Conservation (phyloP, 73 alveolate species). For the Paramecium primaurelia region DNA sequence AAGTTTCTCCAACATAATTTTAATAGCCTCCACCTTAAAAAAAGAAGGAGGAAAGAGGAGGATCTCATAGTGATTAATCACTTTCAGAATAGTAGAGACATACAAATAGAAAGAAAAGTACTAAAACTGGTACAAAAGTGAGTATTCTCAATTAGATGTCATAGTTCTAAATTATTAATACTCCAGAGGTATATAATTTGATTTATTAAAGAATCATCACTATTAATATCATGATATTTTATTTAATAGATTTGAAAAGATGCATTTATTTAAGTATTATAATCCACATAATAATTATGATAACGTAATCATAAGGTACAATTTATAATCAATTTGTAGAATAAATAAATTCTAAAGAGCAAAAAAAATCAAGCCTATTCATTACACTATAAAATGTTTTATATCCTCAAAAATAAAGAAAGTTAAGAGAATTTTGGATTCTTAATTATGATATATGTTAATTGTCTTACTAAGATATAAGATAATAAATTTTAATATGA, state of each 20-base stretch:
- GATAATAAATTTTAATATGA: neutral
- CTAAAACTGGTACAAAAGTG: conserved; percentile 36
- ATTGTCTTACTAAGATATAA: neutral
- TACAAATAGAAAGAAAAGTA: conserved; percentile 17
- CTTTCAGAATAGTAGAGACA: conserved; percentile 2
- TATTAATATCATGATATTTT: neutral
- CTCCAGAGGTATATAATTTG: neutral
- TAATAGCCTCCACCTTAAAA: neutral
- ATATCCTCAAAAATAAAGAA: neutral
- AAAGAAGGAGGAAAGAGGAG: conserved; percentile 1
- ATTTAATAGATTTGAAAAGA: neutral
- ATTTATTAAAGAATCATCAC: neutral
- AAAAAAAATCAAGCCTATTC: neutral
- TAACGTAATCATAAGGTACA: conserved; percentile 3
- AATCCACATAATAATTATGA: conserved; percentile 32
- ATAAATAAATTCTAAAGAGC: neutral
- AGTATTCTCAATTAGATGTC: conserved; percentile 31
- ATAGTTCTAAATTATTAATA: neutral
- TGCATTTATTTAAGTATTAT: conserved; percentile 9
- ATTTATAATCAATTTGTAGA: neutral
- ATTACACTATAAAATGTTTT: neutral
- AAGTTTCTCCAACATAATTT: conserved; percentile 9
- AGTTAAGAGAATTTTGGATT: neutral
- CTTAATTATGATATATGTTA: neutral
- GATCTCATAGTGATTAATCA: conserved; percentile 10